Conservation (phyloP, 495 filamentous ascomycete species). For the Thermochaetoides thermophila region DNA sequence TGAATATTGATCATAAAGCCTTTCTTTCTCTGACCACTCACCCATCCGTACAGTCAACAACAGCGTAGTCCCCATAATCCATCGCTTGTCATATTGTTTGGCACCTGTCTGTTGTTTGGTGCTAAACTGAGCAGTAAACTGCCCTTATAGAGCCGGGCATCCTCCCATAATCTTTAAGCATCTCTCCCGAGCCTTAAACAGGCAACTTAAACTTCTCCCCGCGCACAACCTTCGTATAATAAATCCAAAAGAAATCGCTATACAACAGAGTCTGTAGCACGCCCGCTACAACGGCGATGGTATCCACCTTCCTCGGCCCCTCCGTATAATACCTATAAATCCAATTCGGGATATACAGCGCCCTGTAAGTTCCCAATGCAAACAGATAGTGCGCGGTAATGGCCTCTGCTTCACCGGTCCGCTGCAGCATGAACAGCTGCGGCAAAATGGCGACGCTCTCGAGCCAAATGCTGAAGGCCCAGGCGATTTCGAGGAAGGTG, state of each 20-base stretch:
- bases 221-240: constrained; percentile 87
- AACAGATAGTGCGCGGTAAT: constrained; percentile 98
- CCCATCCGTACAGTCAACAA: too few species aligned
- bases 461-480: constrained; percentile 96
- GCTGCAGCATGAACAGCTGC: constrained; percentile 93
- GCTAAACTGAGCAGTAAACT: too few species aligned
- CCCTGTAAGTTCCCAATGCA: constrained; percentile 79
- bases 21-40: too few species aligned
- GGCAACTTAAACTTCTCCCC: constrained; percentile 80
- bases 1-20: too few species aligned
- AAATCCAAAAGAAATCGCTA: constrained; percentile 99
- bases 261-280: constrained; percentile 89
- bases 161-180: too few species aligned
- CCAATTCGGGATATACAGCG: constrained; percentile 98
- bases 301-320: constrained; percentile 49
- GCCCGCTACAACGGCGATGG: constrained; percentile 72
- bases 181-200: constrained; percentile 48
- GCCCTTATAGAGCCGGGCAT: too few species aligned
- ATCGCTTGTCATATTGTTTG: too few species aligned
- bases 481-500: constrained; percentile 60
- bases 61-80: too few species aligned
- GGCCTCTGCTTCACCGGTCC: constrained; percentile 93
- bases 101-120: too few species aligned
- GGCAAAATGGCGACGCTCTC: constrained; percentile 93
- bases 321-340: constrained; percentile 74